A percentile compares a stretch with the other conserved stretches of the same genome.
phyloP scores from a whole-genome alignment of 2,329 filamentous ascomycete genomes.

The Aureobasidium sp. region DNA sequence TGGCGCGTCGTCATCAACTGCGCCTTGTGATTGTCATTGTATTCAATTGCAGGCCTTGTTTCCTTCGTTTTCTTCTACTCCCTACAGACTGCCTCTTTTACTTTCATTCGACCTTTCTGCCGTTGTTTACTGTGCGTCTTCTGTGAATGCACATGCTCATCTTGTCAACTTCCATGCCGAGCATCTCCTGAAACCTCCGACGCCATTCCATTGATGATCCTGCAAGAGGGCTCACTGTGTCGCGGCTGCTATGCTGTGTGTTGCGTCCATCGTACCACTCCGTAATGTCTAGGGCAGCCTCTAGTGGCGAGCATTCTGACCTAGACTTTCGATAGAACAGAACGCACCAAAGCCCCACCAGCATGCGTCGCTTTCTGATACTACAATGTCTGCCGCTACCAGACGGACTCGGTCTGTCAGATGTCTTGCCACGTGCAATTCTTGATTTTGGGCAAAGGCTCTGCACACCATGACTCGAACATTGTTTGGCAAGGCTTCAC shows the following conservation, averaged over 20 bases:
- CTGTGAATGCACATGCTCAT: too few relatives aligned
- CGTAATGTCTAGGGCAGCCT: too few relatives aligned
- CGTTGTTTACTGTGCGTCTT: too few relatives aligned
- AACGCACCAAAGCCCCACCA: neutral
- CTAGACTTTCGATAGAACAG: neutral
- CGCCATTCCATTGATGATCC: too few relatives aligned
- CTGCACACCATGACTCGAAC: neutral
- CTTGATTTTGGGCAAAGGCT: neutral
- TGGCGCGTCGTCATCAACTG: slow-evolving; percentile 1
- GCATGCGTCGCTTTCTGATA: neutral
- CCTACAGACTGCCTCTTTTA: too few relatives aligned
- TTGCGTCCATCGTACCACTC: too few relatives aligned
- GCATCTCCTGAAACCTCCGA: too few relatives aligned
- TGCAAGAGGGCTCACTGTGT: too few relatives aligned
- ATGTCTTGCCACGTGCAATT: neutral
- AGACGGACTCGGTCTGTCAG: neutral
- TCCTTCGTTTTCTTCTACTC: neutral
- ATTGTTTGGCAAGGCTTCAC: too few relatives aligned
- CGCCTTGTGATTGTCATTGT: neutral
- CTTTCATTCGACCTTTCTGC: too few relatives aligned
- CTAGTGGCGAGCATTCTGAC: neutral
- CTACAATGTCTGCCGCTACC: neutral
- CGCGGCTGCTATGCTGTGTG: too few relatives aligned
- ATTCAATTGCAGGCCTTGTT: neutral
- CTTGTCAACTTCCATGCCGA: too few relatives aligned